These are phyloP conservation scores for Tylopilus subfusipes DNA, from an alignment of 768 basidiomycete species.

Conservation along the genomic window DNA sequence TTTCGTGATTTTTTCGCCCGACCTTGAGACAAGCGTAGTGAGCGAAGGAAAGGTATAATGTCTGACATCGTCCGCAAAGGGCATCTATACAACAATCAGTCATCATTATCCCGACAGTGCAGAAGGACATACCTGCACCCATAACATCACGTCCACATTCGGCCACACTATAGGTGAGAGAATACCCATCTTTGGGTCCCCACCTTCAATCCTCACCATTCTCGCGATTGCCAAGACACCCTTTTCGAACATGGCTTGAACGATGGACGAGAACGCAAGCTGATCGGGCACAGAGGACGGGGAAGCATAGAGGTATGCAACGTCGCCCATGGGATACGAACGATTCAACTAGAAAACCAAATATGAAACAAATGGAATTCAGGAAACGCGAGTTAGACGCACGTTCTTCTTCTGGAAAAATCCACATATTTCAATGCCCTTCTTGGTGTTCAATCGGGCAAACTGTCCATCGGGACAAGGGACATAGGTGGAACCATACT, in stretches of 20 bases:
- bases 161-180: slow-evolving; percentile 60
- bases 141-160: slow-evolving; percentile 75
- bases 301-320: slow-evolving; percentile 83
- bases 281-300: slow-evolving; percentile 63
- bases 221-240: slow-evolving; percentile 75
- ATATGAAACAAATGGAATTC: not conserved
- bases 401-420: slow-evolving; percentile 76
- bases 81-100: slow-evolving; percentile 55
- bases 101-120: not conserved
- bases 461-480: slow-evolving; percentile 88
- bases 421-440: slow-evolving; percentile 84
- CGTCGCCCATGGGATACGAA: slow-evolving; percentile 78
- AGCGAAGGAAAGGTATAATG: slow-evolving; percentile 85
- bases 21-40: slow-evolving; percentile 65
- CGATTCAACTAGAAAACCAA: slow-evolving; percentile 63
- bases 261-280: slow-evolving; percentile 82
- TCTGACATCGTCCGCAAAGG: slow-evolving; percentile 92
- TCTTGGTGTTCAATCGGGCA: slow-evolving; percentile 63
- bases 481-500: slow-evolving; percentile 86
- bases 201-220: slow-evolving; percentile 69
- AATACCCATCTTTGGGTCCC: slow-evolving; percentile 85
- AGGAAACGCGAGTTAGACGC: slow-evolving; percentile 13
- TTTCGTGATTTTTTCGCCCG: slow-evolving; percentile 65
- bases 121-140: slow-evolving; percentile 63
- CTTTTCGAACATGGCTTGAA: slow-evolving; percentile 71